phyloP scores from a whole-genome alignment of 2,329 filamentous ascomycete species.

The Ophiocordyceps sinensis region DNA sequence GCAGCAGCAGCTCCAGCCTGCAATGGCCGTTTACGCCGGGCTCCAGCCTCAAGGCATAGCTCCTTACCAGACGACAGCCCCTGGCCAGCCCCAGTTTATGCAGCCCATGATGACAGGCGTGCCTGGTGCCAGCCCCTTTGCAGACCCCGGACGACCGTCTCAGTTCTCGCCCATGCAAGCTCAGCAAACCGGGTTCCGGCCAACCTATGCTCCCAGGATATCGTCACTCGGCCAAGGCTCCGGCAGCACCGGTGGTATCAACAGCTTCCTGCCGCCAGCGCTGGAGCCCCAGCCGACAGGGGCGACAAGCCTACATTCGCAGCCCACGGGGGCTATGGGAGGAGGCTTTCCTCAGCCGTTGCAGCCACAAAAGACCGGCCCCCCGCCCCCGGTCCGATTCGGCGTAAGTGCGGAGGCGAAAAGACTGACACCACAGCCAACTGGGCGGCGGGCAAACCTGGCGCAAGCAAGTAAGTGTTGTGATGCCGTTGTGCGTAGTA shows the following conservation, averaged over 20 bases:
- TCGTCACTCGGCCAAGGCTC: constrained; percentile 33
- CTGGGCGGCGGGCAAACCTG: constrained; percentile 79
- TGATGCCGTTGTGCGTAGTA: not conserved
- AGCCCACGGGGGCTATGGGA: constrained; percentile 34
- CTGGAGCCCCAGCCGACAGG: constrained; percentile 47
- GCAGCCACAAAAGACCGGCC: constrained; percentile 38
- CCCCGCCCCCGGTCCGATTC: constrained; percentile 77
- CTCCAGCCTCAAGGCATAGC: constrained; percentile 22
- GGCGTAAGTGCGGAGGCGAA: constrained; percentile 60
- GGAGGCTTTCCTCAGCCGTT: constrained; percentile 35
- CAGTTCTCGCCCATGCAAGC: constrained; percentile 37
- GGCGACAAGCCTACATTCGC: constrained; percentile 28
- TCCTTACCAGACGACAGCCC: constrained; percentile 19
- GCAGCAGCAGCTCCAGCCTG: constrained; percentile 27
- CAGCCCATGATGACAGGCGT: constrained; percentile 36
- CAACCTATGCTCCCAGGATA: constrained; percentile 16
- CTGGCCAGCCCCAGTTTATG: constrained; percentile 20
- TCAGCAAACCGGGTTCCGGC: constrained; percentile 50
- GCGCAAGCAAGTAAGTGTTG: constrained; percentile 81
- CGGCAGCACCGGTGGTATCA: constrained; percentile 29
- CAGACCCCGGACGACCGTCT: constrained; percentile 20
- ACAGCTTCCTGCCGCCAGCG: constrained; percentile 42
- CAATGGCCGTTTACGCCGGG: constrained; percentile 19
- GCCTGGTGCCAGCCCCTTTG: constrained; percentile 23
- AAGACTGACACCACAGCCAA: constrained; percentile 72